Evolutionary conservation across 2,329 filamentous ascomycete genomes (phyloP).

Genomic region (Fusarium udum): DNA sequence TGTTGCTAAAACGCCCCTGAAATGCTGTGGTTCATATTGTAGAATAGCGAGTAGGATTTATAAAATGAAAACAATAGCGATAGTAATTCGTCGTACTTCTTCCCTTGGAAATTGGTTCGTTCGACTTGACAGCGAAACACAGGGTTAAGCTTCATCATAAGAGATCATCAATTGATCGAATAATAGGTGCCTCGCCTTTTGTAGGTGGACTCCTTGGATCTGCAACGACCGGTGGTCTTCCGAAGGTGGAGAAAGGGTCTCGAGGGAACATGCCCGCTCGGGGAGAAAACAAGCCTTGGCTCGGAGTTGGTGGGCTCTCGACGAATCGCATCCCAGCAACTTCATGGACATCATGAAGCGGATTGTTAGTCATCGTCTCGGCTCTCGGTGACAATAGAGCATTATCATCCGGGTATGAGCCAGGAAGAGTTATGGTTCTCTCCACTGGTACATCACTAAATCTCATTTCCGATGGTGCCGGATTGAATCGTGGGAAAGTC

Average conservation of each 20-base stretch:
- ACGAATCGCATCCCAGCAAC: slow-evolving; percentile 62
- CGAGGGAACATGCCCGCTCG: slow-evolving; percentile 62
- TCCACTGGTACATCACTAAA: slow-evolving; percentile 40
- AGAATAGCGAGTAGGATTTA: slow-evolving; percentile 21
- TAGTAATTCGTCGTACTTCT: slow-evolving; percentile 4
- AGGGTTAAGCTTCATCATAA: slow-evolving; percentile 58
- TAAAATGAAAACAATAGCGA: slow-evolving; percentile 14
- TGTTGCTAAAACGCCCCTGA: slow-evolving; percentile 33
- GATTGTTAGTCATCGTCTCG: slow-evolving; percentile 77
- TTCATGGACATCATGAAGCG: slow-evolving; percentile 61
- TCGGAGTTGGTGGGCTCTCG: slow-evolving; percentile 62
- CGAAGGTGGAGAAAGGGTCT: slow-evolving; percentile 62
- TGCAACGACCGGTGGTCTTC: slow-evolving; percentile 59
- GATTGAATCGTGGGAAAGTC: slow-evolving; percentile 40
- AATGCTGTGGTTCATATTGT: slow-evolving; percentile 33
- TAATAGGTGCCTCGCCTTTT: slow-evolving; percentile 77
- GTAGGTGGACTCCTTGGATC: slow-evolving; percentile 81
- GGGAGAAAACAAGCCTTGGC: slow-evolving; percentile 64
- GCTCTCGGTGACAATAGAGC: slow-evolving; percentile 76
- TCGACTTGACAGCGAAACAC: background rate
- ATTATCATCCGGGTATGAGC: slow-evolving; percentile 55
- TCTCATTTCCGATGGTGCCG: slow-evolving; percentile 15
- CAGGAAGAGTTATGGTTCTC: slow-evolving; percentile 50
- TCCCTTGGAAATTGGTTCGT: slow-evolving; percentile 8
- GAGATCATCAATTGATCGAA: slow-evolving; percentile 80